Evolutionary conservation across 2,329 filamentous ascomycete species (phyloP).

Genomic region (Alternaria panax): DNA sequence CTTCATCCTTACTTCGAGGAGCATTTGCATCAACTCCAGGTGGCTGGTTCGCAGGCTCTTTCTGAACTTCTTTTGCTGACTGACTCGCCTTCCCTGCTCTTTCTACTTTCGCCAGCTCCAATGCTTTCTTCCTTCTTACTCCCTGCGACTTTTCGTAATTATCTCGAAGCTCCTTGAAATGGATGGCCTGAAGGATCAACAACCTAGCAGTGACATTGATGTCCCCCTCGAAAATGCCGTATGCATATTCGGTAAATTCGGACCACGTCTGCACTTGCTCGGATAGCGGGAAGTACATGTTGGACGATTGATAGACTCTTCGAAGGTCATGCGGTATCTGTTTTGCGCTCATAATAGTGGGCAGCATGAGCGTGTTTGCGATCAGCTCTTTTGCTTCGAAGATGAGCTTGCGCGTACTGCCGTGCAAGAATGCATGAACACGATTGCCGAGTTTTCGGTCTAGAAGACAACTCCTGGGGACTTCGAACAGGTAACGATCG

Average conservation of each 20-base stretch:
- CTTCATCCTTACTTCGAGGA: background rate
- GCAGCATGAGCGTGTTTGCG: background rate
- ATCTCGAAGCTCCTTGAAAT: constrained; percentile 10
- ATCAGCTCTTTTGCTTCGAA: constrained; percentile 9
- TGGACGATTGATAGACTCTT: background rate
- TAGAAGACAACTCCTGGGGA: background rate
- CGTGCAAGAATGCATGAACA: background rate
- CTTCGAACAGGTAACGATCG: constrained; percentile 7
- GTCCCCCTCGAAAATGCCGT: background rate
- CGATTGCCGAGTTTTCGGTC: background rate
- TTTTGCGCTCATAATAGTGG: constrained; percentile 12
- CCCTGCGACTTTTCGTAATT: background rate
- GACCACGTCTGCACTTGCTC: background rate
- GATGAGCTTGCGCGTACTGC: constrained; percentile 1
- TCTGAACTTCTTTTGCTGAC: background rate
- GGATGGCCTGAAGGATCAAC: constrained; percentile 14
- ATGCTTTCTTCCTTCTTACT: background rate
- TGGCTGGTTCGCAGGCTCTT: background rate
- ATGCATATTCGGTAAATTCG: background rate
- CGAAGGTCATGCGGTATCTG: constrained; percentile 7
- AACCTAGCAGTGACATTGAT: background rate
- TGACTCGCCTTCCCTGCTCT: background rate
- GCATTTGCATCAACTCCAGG: background rate
- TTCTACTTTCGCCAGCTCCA: background rate
- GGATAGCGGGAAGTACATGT: background rate